Percentiles rank a stretch among this genome's conserved stretches.
These are phyloP conservation scores for Furcasterigmium furcatum DNA, from an alignment of 2,329 filamentous ascomycete species.

Conservation along the genomic window DNA sequence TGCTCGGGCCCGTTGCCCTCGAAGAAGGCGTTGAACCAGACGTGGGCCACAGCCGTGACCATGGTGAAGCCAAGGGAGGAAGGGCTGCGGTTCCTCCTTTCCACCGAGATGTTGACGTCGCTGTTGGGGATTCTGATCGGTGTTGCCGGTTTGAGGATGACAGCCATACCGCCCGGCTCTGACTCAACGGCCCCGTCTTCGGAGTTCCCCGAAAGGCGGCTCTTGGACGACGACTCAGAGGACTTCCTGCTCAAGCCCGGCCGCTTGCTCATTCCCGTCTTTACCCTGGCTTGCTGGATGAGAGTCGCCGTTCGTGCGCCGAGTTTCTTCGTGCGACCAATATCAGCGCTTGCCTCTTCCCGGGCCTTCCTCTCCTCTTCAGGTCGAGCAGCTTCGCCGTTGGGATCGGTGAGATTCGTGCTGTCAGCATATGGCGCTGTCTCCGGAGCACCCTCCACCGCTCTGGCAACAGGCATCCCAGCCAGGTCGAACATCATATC, in stretches of 20 bases:
- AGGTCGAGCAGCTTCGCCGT: neutral
- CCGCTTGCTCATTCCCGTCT: neutral
- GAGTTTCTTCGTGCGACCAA: constrained; percentile 7
- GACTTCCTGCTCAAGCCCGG: constrained; percentile 5
- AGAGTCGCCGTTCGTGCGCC: constrained; percentile 22
- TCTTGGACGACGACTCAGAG: constrained; percentile 1
- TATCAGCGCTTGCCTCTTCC: neutral
- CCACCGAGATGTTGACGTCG: constrained; percentile 87
- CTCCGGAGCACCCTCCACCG: constrained; percentile 9
- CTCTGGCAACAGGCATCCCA: constrained; percentile 19
- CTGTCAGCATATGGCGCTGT: constrained; percentile 17
- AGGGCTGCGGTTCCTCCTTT: constrained; percentile 76
- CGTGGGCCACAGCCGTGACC: constrained; percentile 89
- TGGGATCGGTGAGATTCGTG: constrained; percentile 12
- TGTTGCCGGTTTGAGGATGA: constrained; percentile 71
- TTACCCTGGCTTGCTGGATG: constrained; percentile 16
- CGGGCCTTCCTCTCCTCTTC: neutral
- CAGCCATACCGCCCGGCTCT: constrained; percentile 63
- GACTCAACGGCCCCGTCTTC: constrained; percentile 4
- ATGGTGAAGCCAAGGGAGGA: constrained; percentile 80
- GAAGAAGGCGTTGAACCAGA: constrained; percentile 96
- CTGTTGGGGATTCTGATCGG: constrained; percentile 72
- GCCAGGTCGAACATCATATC: constrained; percentile 55
- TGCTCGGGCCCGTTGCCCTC: constrained; percentile 76
- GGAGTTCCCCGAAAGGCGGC: constrained; percentile 2